A percentile compares a stretch with the other conserved stretches of the same genome.
phyloP scores from a whole-genome alignment of 2,329 filamentous ascomycete species.

The Diaporthe citri region DNA sequence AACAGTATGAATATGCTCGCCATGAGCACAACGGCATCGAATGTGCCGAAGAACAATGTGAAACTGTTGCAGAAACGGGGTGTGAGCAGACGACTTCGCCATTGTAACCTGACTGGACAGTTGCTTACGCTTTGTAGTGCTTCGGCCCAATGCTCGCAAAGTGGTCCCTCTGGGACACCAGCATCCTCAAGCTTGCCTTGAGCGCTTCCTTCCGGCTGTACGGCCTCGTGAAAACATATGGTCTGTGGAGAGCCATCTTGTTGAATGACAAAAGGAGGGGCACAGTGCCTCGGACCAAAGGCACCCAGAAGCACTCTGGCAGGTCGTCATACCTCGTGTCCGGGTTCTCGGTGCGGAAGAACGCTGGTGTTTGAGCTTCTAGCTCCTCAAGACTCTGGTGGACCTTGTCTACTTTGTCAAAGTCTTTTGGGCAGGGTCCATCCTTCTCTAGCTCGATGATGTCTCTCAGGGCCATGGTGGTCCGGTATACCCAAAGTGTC shows the following conservation, averaged over 20 bases:
- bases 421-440: conserved; percentile 67
- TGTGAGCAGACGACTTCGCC: not conserved
- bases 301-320: conserved; percentile 67
- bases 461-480: conserved; percentile 62
- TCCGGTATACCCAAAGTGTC: conserved; percentile 63
- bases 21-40: conserved; percentile 73
- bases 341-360: conserved; percentile 67
- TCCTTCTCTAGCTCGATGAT: conserved; percentile 69
- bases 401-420: conserved; percentile 65
- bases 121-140: conserved; percentile 61
- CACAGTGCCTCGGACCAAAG: conserved; percentile 57
- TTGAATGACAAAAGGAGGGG: conserved; percentile 66
- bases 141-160: conserved; percentile 63
- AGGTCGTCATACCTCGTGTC: conserved; percentile 68
- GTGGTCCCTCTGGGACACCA: conserved; percentile 65
- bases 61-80: conserved; percentile 51
- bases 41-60: conserved; percentile 72
- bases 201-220: conserved; percentile 68
- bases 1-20: conserved; percentile 73
- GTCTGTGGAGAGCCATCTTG: conserved; percentile 69
- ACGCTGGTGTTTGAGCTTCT: conserved; percentile 62
- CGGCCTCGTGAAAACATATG: conserved; percentile 71
- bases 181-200: conserved; percentile 66
- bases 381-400: conserved; percentile 64
- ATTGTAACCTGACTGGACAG: not conserved